Evolutionary conservation across 305 asterid genomes (phyloP).

Genomic region (Rubia peregrina): DNA sequence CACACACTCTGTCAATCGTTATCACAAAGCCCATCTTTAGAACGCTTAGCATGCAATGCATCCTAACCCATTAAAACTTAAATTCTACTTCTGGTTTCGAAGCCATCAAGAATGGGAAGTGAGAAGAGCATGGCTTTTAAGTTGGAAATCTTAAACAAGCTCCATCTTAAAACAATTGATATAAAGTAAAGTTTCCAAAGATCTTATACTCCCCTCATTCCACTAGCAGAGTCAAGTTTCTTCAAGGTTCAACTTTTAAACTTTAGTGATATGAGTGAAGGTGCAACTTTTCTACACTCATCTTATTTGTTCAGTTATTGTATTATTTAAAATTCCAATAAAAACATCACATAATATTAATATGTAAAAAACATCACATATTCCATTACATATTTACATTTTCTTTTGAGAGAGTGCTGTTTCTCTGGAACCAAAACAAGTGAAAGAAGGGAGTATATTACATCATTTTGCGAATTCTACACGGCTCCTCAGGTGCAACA

Average conservation of each 20-base stretch:
- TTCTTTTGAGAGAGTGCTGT: no score
- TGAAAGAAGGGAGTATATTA: no score
- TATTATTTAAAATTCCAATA: neutral
- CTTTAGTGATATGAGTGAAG: neutral
- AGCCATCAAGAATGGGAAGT: neutral
- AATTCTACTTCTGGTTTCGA: neutral
- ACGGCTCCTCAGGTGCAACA: neutral
- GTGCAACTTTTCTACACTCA: neutral
- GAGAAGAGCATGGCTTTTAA: neutral
- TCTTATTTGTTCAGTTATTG: no score
- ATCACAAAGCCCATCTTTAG: neutral
- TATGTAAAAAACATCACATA: neutral
- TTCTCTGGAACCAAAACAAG: no score
- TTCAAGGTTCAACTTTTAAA: neutral
- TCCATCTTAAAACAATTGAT: neutral
- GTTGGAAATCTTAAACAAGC: neutral
- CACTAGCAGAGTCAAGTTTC: neutral
- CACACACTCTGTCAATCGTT: neutral
- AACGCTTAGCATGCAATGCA: neutral
- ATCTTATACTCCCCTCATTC: neutral
- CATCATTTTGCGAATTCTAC: neutral
- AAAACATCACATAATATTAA: neutral
- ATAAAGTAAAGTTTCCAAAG: neutral
- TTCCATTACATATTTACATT: no score
- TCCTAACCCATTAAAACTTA: neutral